Base-by-base conservation (phyloP, 768 basidiomycete genomes). In the Naganishia vishniacii region DNA sequence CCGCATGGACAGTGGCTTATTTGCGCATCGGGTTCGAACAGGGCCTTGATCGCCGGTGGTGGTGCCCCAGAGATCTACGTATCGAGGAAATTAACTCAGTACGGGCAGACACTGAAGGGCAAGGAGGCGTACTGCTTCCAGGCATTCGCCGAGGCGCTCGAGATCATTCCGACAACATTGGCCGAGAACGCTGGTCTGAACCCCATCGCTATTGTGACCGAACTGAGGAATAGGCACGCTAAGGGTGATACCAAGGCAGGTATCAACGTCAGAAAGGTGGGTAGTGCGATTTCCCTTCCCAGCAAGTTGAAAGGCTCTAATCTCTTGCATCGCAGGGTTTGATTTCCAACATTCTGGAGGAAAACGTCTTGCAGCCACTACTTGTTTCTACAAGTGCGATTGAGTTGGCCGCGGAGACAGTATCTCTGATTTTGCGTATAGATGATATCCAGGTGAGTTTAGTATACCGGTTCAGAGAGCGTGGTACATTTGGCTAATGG, bases 81-180 rank as follows among this genome's bases (percentile, higher is more conserved):
- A 45, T 98, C 95, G 12, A 85, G 93, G 56, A 80, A 88, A 70
- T 82, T 99, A 49, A 86, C 90, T 0, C 89, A 95, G 77, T 84
- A 94, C 70, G 86, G 92, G 1, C 91, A 94, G 69, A 88, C 91
- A 0, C 82, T 98, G 66, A 94, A 88, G 78, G 94, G 95, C 51
- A 97, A 97, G 88, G 93, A 98, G 78, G 90, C 94, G 9, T 98
- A 97, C 78, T 98, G 95, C 78, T 95, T 97, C 85, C 90, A 95
- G 72, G 93, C 92, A 3, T 99, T 91, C 73, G 93, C 95, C 29
- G 94, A 98, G 72, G 92, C 95, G 1, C 83, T 99, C 51, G 95
- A 98, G 78, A 89, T 98, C 67, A 98, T 99, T 67, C 95, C 95
- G 4, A 94, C 88, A 2, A 99, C 95, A 0, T 82, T 99, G 23